phyloP scores from a whole-genome alignment of 352 stramenopile genomes.

The Pilasporangium apinafurcum region DNA sequence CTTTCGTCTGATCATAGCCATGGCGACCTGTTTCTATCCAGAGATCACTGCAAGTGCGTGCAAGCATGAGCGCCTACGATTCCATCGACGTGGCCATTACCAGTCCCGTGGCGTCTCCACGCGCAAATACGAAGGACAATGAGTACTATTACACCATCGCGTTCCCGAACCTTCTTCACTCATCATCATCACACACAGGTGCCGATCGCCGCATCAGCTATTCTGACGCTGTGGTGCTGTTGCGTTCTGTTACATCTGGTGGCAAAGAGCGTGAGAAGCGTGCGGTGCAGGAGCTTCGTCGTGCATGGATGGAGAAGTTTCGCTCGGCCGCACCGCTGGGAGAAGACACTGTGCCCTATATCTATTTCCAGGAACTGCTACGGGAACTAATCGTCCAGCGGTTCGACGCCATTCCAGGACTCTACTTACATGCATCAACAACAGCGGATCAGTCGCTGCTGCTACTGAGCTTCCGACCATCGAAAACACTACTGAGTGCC shows the following conservation, averaged over 20 bases:
- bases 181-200: background rate
- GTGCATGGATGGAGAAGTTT: slow-evolving; percentile 63
- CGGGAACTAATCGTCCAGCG: slow-evolving; percentile 61
- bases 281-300: slow-evolving; percentile 39
- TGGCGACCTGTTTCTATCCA: too few relatives aligned
- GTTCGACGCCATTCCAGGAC: slow-evolving; percentile 38
- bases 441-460: slow-evolving; percentile 18
- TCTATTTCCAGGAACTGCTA: slow-evolving; percentile 60
- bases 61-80: slow-evolving; percentile 25
- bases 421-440: slow-evolving; percentile 25
- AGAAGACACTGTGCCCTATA: slow-evolving; percentile 40
- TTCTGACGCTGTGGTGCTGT: slow-evolving; percentile 29
- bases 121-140: slow-evolving; percentile 16
- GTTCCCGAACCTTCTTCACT: slow-evolving; percentile 26
- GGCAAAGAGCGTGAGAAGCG: slow-evolving; percentile 29
- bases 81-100: slow-evolving; percentile 32
- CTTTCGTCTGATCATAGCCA: background rate
- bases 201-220: slow-evolving; percentile 37
- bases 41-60: background rate
- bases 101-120: slow-evolving; percentile 41
- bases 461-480: slow-evolving; percentile 49
- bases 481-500: slow-evolving; percentile 25
- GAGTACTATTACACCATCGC: slow-evolving; percentile 74
- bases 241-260: slow-evolving; percentile 45
- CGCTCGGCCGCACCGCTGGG: slow-evolving; percentile 32